These are phyloP conservation scores for Didymella pomorum DNA, from an alignment of 2,329 filamentous ascomycete genomes.

Conservation along the genomic window DNA sequence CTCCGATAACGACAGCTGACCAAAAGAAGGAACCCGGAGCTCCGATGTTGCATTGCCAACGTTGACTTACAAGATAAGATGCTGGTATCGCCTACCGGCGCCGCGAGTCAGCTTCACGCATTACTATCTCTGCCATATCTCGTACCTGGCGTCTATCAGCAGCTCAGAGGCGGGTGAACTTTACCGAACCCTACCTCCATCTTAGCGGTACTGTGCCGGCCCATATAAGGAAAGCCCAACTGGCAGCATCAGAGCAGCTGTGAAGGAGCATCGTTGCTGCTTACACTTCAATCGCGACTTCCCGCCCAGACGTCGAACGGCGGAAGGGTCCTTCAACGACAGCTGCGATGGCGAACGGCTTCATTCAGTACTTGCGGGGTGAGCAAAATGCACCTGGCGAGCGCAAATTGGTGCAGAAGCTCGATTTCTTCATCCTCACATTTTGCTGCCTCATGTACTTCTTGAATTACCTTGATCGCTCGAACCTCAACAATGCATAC, in stretches of 20 bases:
- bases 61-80: conserved; percentile 17
- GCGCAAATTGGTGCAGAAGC: conserved; percentile 62
- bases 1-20: conserved; percentile 28
- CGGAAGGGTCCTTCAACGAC: neutral
- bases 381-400: conserved; percentile 50
- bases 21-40: conserved; percentile 14
- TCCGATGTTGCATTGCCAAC: conserved; percentile 2
- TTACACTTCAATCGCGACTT: neutral
- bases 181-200: conserved; percentile 19
- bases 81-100: conserved; percentile 13
- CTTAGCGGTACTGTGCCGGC: conserved; percentile 3
- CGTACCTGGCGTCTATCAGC: conserved; percentile 15
- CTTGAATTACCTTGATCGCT: conserved; percentile 47
- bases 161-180: conserved; percentile 16
- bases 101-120: conserved; percentile 24
- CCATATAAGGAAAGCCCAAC: conserved; percentile 17
- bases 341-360: conserved; percentile 37
- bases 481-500: conserved; percentile 55
- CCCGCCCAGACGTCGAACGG: neutral
- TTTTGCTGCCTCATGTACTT: conserved; percentile 65
- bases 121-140: conserved; percentile 26
- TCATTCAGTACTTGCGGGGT: conserved; percentile 47
- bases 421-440: conserved; percentile 70
- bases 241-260: neutral
- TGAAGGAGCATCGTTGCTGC: neutral